A percentile compares a stretch with the other conserved stretches of the same genome.
Evolutionary conservation across 2,329 filamentous ascomycete species (phyloP).

Genomic region (Nothomitra cinnamomea): DNA sequence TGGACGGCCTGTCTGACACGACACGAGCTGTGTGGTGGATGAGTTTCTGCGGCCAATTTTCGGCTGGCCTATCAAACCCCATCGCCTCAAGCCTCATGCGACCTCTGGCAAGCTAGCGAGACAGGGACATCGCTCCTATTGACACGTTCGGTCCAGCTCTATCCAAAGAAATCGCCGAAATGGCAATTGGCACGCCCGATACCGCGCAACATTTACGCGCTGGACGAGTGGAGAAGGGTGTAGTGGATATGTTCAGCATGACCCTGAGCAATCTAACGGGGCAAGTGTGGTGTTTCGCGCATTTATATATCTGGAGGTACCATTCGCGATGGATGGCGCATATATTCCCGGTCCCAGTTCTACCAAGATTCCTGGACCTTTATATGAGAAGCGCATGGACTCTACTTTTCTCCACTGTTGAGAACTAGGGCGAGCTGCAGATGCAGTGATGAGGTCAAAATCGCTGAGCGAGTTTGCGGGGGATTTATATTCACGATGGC

Average conservation of each 20-base stretch:
- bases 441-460: not conserved
- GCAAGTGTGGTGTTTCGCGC: not conserved
- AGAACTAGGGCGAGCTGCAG: not conserved
- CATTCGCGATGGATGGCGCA: slow-evolving; percentile 1
- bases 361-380: not conserved
- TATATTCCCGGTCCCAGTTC: not conserved
- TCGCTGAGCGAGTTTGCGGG: slow-evolving; percentile 1
- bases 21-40: too few relatives aligned
- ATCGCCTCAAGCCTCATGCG: too few relatives aligned
- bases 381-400: not conserved
- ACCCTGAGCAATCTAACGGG: slow-evolving; percentile 1
- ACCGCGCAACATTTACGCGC: not conserved
- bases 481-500: slow-evolving; percentile 5
- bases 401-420: not conserved
- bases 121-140: too few relatives aligned
- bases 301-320: not conserved
- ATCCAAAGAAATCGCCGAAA: too few relatives aligned
- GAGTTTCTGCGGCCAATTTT: too few relatives aligned
- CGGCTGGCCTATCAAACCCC: too few relatives aligned
- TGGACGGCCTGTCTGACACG: too few relatives aligned
- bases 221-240: not conserved
- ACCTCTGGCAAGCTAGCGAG: too few relatives aligned
- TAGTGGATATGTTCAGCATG: not conserved
- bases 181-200: too few relatives aligned
- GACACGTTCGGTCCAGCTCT: too few relatives aligned